Base-by-base conservation (phyloP, 805 yeast genomes). In the Wickerhamomyces alni region DNA sequence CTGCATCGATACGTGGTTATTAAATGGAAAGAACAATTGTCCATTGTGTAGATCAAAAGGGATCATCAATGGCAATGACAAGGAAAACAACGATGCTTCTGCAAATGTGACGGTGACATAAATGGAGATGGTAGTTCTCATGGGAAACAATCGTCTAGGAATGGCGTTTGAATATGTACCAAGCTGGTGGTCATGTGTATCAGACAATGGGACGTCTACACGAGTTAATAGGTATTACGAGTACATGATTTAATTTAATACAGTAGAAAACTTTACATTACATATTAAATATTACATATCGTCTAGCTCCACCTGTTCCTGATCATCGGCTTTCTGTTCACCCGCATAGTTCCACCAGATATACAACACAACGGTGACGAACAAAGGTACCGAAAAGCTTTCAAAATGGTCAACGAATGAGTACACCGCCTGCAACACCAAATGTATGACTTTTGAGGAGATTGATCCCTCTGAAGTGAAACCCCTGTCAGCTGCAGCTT, bases 1-100 rank as follows among this genome's bases (percentile, higher is more conserved):
- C 2, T 78, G 85, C 49, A 69, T 79, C 38, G 85, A 78, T 48
- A 69, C 69, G 41, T 77, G 83, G 82, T 58, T 77, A 10, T 44
- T 65, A 19, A 66, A 64, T 10, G 74, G 78, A 28, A 67, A 72
- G 45, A 77, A 77, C 46, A 68, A 71, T 16, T 77, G 83, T 54
- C 83, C 83, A 8, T 57, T 77, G 35, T 77, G 83, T 47, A 61
- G 83, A 33, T 58, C 66, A 5, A 62, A 63, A 43, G 78, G 75
- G 16, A 31, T 31, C 17, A 10, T 19, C n/a, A 13, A 31, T 7
- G 9, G 12, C 13, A 8, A 21, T n/a, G 34, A 8, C 3, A 31
- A 12, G 8, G 34, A 31, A 19, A 13, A 11, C 12, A 6, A 26
- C 12, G 12, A 11, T 9, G n/a, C 12, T 15, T 29, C 9, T 8